Conservation (phyloP, 495 filamentous ascomycete genomes). For the Pseudomonodictys pantanalensis region DNA sequence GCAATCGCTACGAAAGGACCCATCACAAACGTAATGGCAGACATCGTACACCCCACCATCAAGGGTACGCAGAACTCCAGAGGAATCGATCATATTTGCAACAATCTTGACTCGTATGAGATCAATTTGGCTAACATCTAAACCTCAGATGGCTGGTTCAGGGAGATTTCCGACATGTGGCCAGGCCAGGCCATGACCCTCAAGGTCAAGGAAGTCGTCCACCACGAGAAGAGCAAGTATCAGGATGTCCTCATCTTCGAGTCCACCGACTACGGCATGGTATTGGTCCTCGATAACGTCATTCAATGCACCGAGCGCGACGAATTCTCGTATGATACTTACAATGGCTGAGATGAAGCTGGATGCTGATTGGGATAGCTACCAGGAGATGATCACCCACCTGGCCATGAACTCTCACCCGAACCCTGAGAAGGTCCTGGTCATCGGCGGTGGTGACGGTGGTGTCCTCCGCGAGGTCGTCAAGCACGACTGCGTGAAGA, state of each 20-base stretch:
- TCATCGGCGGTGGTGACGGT: conserved; percentile 96
- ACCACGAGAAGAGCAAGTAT: conserved; percentile 98
- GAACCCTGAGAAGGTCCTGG: conserved; percentile 93
- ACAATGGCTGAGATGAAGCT: conserved; percentile 1
- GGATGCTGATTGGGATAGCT: conserved; percentile 47
- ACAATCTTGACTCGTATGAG: neutral
- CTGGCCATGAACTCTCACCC: conserved; percentile 98
- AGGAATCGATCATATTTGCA: neutral
- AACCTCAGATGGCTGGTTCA: conserved; percentile 94
- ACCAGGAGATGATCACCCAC: conserved; percentile 99
- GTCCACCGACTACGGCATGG: conserved; percentile 91
- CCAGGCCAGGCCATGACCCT: conserved; percentile 98
- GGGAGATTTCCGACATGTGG: conserved; percentile 97
- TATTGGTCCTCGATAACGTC: conserved; percentile 97
- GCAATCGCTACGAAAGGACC: neutral
- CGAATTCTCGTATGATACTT: conserved; percentile 75
- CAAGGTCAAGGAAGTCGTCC: conserved; percentile 93
- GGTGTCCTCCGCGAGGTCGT: conserved; percentile 96
- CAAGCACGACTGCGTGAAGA: conserved; percentile 88
- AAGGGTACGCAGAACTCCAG: conserved; percentile 48
- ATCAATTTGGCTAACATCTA: neutral
- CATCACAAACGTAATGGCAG: conserved; percentile 39
- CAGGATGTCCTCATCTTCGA: conserved; percentile 98
- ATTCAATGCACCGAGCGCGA: conserved; percentile 98
- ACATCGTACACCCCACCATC: conserved; percentile 62